Conservation (phyloP, 2,329 filamentous ascomycete genomes). For the Alternaria arborescens region DNA sequence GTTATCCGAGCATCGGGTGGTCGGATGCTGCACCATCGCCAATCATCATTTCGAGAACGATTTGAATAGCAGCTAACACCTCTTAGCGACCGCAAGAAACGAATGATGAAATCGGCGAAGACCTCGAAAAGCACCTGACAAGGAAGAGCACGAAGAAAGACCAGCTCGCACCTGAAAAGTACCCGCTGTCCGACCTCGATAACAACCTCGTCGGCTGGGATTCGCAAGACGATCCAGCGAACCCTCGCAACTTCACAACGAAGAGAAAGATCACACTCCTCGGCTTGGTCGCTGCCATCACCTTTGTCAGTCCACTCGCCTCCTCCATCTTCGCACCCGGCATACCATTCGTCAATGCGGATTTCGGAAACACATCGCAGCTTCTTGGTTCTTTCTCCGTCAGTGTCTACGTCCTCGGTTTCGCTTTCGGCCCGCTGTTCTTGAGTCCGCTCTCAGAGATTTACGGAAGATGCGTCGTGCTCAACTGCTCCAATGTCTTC, state of each 20-base stretch:
- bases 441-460: conserved; percentile 48
- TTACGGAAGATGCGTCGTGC: conserved; percentile 44
- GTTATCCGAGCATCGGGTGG: not conserved
- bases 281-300: conserved; percentile 41
- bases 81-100: conserved; percentile 17
- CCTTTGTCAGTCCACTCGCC: conserved; percentile 46
- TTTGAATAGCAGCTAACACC: conserved; percentile 1
- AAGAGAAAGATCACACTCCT: conserved; percentile 41
- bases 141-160: conserved; percentile 42
- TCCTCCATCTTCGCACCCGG: conserved; percentile 50
- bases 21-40: not conserved
- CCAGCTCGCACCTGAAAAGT: conserved; percentile 37
- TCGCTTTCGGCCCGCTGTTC: conserved; percentile 43
- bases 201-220: conserved; percentile 50
- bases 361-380: conserved; percentile 45
- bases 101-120: conserved; percentile 30
- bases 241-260: conserved; percentile 45
- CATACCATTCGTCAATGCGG: conserved; percentile 40
- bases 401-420: conserved; percentile 50
- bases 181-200: conserved; percentile 45
- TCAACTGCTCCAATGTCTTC: conserved; percentile 55
- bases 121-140: conserved; percentile 44
- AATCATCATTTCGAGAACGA: not conserved
- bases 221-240: conserved; percentile 42
- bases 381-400: conserved; percentile 44